These are phyloP conservation scores for Nigrograna mackinnonii DNA, from an alignment of 2,329 filamentous ascomycete species.

Conservation along the genomic window DNA sequence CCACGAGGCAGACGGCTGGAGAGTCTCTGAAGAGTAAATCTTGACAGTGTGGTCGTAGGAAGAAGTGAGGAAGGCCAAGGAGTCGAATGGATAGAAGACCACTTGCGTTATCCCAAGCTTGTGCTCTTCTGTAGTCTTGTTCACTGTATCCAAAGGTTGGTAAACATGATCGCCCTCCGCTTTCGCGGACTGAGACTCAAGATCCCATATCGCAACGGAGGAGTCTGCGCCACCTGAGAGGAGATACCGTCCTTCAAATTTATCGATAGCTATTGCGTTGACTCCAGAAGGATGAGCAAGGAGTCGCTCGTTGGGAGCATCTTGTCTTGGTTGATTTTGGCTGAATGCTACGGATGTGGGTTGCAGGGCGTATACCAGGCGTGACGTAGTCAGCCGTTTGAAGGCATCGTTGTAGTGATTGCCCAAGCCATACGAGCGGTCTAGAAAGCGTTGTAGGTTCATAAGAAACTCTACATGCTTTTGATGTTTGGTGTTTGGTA, in stretches of 20 bases:
- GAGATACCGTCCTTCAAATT: conserved; percentile 77
- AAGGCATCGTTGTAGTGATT: conserved; percentile 61
- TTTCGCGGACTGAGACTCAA: conserved; percentile 55
- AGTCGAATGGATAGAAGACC: conserved; percentile 79
- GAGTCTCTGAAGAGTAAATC: conserved; percentile 69
- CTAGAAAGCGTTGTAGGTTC: conserved; percentile 65
- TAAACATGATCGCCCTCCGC: conserved; percentile 19
- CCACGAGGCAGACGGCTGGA: conserved; percentile 67
- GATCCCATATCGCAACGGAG: conserved; percentile 83
- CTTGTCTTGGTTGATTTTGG: conserved; percentile 54
- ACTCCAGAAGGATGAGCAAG: conserved; percentile 78
- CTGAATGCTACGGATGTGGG: conserved; percentile 72
- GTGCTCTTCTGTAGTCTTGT: conserved; percentile 49
- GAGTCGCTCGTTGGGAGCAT: conserved; percentile 42
- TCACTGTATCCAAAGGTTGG: conserved; percentile 29
- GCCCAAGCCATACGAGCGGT: conserved; percentile 70
- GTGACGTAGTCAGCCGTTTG: conserved; percentile 66
- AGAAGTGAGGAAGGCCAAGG: conserved; percentile 73
- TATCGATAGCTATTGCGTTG: conserved; percentile 78
- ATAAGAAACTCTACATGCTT: conserved; percentile 43
- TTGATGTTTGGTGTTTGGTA: conserved; percentile 9
- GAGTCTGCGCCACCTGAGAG: conserved; percentile 86
- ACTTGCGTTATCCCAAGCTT: conserved; percentile 76
- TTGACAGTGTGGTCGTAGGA: conserved; percentile 80
- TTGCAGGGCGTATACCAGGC: conserved; percentile 70